These are phyloP conservation scores for Cyamopsis tetragonoloba DNA, from an alignment of 306 rosid species.

Conservation along the genomic window DNA sequence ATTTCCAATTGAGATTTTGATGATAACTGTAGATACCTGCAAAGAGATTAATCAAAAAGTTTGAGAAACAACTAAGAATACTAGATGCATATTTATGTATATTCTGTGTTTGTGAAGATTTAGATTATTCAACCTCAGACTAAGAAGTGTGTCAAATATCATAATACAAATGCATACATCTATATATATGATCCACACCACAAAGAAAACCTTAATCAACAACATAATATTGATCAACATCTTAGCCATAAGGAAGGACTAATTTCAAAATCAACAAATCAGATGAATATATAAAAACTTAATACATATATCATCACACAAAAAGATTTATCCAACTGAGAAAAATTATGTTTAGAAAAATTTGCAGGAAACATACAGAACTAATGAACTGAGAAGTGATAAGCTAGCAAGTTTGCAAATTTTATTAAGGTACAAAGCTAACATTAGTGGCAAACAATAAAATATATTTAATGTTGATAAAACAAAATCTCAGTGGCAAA, in stretches of 20 bases:
- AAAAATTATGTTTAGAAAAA: neutral
- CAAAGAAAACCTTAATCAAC: neutral
- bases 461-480: neutral
- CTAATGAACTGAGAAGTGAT: too few species aligned
- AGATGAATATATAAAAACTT: neutral
- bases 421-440: neutral
- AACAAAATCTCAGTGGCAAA: neutral
- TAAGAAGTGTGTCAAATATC: neutral
- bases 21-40: constrained; percentile 22
- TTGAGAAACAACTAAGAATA: constrained; percentile 10
- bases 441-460: neutral
- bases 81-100: neutral
- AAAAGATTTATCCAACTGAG: neutral
- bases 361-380: neutral
- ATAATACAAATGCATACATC: neutral
- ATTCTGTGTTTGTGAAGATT: neutral
- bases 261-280: neutral
- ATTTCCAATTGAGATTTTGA: constrained; percentile 11
- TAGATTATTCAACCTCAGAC: neutral
- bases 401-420: neutral
- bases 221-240: neutral
- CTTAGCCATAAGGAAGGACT: neutral
- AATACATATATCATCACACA: neutral
- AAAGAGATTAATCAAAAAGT: constrained; percentile 9
- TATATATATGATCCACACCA: too few species aligned